Evolutionary conservation across 352 stramenopile genomes (phyloP).

Genomic region (Globisporangium radiosum): DNA sequence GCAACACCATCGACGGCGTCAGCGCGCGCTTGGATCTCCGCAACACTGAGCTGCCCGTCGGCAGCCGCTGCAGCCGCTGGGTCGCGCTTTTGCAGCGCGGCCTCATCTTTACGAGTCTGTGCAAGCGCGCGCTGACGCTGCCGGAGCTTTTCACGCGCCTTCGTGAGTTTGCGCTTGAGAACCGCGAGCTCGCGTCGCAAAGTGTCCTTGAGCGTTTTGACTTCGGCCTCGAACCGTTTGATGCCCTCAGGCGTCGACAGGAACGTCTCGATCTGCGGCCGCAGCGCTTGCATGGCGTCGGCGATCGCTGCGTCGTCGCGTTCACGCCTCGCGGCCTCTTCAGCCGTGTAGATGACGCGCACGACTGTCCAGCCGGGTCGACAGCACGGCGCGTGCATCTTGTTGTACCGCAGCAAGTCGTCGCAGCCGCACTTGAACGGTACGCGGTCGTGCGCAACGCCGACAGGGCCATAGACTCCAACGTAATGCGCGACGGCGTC

Average conservation of each 20-base stretch:
- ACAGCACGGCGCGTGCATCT: slow-evolving; percentile 63
- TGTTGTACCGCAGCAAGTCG: slow-evolving; percentile 52
- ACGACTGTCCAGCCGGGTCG: slow-evolving; percentile 52
- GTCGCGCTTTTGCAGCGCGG: slow-evolving; percentile 16
- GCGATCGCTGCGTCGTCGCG: slow-evolving; percentile 40
- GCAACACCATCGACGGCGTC: slow-evolving; percentile 32
- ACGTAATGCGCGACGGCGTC: slow-evolving; percentile 56
- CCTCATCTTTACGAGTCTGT: slow-evolving; percentile 16
- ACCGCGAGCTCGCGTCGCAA: slow-evolving; percentile 20
- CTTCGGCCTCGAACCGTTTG: slow-evolving; percentile 60
- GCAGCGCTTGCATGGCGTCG: slow-evolving; percentile 37
- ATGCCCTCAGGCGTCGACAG: slow-evolving; percentile 46
- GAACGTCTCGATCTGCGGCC: slow-evolving; percentile 54
- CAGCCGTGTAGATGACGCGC: slow-evolving; percentile 48
- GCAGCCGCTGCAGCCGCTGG: slow-evolving; percentile 2
- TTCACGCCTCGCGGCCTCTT: slow-evolving; percentile 43
- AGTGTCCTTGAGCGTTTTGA: slow-evolving; percentile 13
- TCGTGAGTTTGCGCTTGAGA: slow-evolving; percentile 34
- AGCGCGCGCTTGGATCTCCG: slow-evolving; percentile 28
- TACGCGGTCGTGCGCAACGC: slow-evolving; percentile 43
- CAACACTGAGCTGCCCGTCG: slow-evolving; percentile 17
- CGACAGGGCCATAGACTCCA: slow-evolving; percentile 55
- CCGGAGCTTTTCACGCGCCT: slow-evolving; percentile 22
- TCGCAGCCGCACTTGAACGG: slow-evolving; percentile 75
- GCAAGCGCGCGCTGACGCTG: slow-evolving; percentile 13